Evolutionary conservation across 2,329 filamentous ascomycete genomes (phyloP), one percentile per base, ranked within the genome.

Genomic region (Fusarium begoniae): DNA sequence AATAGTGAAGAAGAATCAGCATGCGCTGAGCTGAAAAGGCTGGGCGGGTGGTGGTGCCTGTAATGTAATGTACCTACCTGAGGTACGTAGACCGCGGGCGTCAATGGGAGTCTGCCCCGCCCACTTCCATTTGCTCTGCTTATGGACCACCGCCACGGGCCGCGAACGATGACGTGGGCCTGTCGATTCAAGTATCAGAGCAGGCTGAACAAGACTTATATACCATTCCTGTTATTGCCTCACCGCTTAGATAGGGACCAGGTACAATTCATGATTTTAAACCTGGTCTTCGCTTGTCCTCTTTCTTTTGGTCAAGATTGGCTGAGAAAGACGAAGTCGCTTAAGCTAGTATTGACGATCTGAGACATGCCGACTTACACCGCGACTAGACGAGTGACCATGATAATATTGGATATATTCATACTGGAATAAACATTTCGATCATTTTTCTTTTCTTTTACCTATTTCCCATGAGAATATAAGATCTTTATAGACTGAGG

Each of bases 161-260:
- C 76, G 73, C 74, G 73, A 60, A 44, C 68, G 73, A 78, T 78
- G 76, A 78, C 76, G 76, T 77, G 75, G 57, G 76, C 73, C 40
- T 69, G 37, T 45, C 22, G 44, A 43, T 69, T 55, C 48, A 37
- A 50, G 55, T 18, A 17, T 30, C 37, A 35, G 20, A 51, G 41
- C 41, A 65, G n/a, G 40, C 28, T 22, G 18, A 45, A 32, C 17
- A 37, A 32, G 15, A 64, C n/a, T 24, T 37, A 26, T 22, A 53
- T 56, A 40, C 28, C 53, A 28, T 47, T 30, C 20, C 20, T 41
- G 17, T 48, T 38, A 24, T 38, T 41, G 18, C 11, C 50, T 69
- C 66, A 63, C 44, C 50, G 66, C 65, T 69, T 55, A 35, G 18
- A 38, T 35, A 61, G 37, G 38, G 13, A 32, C 22, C 14, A 26